Evolutionary conservation across 768 basidiomycete species (phyloP), one percentile per base, ranked within the genome.

Genomic region (Panaeolus papilionaceus): DNA sequence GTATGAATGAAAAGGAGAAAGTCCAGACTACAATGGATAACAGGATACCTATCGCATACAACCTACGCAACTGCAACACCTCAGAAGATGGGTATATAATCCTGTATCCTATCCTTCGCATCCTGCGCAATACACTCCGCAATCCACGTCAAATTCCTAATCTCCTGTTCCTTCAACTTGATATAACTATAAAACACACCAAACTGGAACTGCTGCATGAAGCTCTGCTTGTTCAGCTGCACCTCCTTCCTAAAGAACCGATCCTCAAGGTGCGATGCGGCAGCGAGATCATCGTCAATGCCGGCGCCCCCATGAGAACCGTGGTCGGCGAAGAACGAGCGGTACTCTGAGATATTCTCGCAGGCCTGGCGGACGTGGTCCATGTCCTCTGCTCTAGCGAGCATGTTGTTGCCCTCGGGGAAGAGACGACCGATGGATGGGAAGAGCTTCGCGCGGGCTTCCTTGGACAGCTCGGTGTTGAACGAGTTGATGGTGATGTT

Each of bases 401-500:
- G 89, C 61, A 88, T 87, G 75, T 97, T 96, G 81, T 99, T 98
- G 63, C 98, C 98, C 73, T 92, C 95, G 1, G 97, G 98, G 84
- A 90, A 99, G 62, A 99, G 86, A 65, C 93, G 88, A 18, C 98
- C 98, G 68, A 99, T 93, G 16, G 92, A 85, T 5, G 98, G 98
- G 86, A 97, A 99, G 44, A 99, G 88, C 74, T 90, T 90, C 14
- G 96, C 95, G 40, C 98, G 92, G 72, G 94, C 92, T 75, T 99
- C 98, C 79, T 99, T 99, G 45, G 92, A 85, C 67, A 99, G 87
- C 73, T 95, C 95, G 4, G 98, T 98, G 68, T 92, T 92, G 81
- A 99, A 97, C 12, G 98, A 99, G 84, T 99, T 99, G 84, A 99
- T 94, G 39, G 98, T 98, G 79, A 99, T 98, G 83, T 99, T 99